Percentiles rank a stretch among this genome's conserved stretches.
Evolutionary conservation across 768 basidiomycete genomes (phyloP).

Genomic region (Boletus huronensis): DNA sequence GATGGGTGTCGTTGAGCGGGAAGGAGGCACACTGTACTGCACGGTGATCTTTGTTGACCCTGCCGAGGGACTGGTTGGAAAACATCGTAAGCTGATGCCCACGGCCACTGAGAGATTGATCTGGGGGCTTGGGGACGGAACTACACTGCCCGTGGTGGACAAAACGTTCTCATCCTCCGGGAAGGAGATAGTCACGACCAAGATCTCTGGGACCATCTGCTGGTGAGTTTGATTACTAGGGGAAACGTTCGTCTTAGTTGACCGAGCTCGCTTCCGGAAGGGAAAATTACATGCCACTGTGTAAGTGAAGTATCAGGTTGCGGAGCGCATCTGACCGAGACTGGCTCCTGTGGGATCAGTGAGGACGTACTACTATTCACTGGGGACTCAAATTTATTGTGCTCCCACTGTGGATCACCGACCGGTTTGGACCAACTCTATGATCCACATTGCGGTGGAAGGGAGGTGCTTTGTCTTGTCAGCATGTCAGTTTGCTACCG

Average conservation of each 20-base stretch:
- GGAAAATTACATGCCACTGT: slow-evolving; percentile 70
- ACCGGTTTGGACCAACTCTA: slow-evolving; percentile 52
- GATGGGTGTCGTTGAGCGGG: slow-evolving; percentile 57
- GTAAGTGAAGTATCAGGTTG: slow-evolving; percentile 32
- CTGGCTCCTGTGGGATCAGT: slow-evolving; percentile 34
- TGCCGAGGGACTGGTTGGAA: slow-evolving; percentile 47
- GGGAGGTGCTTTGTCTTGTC: slow-evolving; percentile 68
- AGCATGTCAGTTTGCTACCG: slow-evolving; percentile 56
- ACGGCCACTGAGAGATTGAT: slow-evolving; percentile 58
- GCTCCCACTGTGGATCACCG: slow-evolving; percentile 65
- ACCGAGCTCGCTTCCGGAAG: slow-evolving; percentile 29
- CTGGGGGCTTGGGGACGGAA: slow-evolving; percentile 60
- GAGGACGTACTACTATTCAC: slow-evolving; percentile 55
- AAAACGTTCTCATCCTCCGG: slow-evolving; percentile 34
- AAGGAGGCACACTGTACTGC: slow-evolving; percentile 60
- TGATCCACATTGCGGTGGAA: slow-evolving; percentile 63
- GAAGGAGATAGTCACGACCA: slow-evolving; percentile 33
- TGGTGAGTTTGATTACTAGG: slow-evolving; percentile 38
- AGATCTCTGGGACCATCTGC: slow-evolving; percentile 55
- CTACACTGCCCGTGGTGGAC: slow-evolving; percentile 48
- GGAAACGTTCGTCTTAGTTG: not conserved
- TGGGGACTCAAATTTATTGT: slow-evolving; percentile 59
- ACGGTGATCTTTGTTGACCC: slow-evolving; percentile 57
- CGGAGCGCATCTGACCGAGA: not conserved
- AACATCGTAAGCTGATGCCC: slow-evolving; percentile 63